phyloP scores from a whole-genome alignment of 495 filamentous ascomycete genomes.

The Neurospora intermedia region DNA sequence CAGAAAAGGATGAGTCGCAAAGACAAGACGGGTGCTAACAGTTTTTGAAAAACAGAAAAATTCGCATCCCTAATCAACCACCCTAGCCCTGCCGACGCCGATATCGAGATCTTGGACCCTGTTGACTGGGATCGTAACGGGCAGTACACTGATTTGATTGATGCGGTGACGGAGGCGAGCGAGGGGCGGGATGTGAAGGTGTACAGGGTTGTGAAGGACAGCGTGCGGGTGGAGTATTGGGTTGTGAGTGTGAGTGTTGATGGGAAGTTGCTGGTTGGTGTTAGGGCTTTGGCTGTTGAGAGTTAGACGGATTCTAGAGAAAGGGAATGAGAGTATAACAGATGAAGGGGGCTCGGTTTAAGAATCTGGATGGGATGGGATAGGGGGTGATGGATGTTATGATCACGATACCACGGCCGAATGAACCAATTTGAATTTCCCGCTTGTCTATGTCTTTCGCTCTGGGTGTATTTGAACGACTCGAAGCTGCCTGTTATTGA shows the following conservation, averaged over 20 bases:
- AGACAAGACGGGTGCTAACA: conserved; percentile 2
- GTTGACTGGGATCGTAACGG: conserved; percentile 53
- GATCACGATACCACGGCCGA: not conserved
- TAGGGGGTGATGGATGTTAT: not conserved
- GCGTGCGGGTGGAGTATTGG: conserved; percentile 65
- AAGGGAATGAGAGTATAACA: not conserved
- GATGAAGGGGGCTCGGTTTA: not conserved
- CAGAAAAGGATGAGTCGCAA: conserved; percentile 5
- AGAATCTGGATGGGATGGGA: not conserved
- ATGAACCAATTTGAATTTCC: not conserved
- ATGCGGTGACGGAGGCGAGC: conserved; percentile 45
- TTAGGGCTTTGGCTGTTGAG: conserved; percentile 68
- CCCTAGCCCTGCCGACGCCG: conserved; percentile 32
- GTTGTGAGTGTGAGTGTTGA: conserved; percentile 44
- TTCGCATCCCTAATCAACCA: conserved; percentile 49
- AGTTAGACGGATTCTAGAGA: conserved; percentile 26
- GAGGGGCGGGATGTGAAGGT: conserved; percentile 56
- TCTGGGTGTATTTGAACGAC: not conserved
- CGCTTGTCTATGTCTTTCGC: not conserved
- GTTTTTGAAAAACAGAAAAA: conserved; percentile 31
- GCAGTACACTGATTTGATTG: conserved; percentile 46
- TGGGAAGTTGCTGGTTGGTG: conserved; percentile 53
- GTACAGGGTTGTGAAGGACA: conserved; percentile 53
- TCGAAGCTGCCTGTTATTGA: not conserved
- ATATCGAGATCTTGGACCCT: conserved; percentile 42